Evolutionary conservation across 2,329 filamentous ascomycete genomes (phyloP).

Genomic region (Cladosporium velox): DNA sequence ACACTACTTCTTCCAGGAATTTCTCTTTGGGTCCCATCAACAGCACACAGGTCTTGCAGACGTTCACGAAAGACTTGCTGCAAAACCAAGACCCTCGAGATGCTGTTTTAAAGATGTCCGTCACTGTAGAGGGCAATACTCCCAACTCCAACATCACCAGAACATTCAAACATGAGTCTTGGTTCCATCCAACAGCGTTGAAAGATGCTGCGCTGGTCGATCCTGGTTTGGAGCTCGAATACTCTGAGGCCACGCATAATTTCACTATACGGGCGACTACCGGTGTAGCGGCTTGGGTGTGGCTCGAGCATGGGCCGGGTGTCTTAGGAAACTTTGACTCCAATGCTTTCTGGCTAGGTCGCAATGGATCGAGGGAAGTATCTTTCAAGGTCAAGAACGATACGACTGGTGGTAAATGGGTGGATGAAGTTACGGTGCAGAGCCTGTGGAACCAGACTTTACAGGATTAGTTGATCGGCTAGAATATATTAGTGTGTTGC

Average conservation of each 20-base stretch:
- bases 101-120: conserved; percentile 47
- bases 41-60: conserved; percentile 50
- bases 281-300: conserved; percentile 57
- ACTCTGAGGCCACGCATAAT: conserved; percentile 34
- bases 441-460: conserved; percentile 55
- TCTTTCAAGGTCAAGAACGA: conserved; percentile 51
- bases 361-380: conserved; percentile 49
- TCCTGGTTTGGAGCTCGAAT: conserved; percentile 48
- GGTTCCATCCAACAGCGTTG: conserved; percentile 52
- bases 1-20: conserved; percentile 33
- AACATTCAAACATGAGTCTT: conserved; percentile 54
- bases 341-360: conserved; percentile 55
- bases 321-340: conserved; percentile 55
- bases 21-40: conserved; percentile 56
- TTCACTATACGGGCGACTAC: conserved; percentile 53
- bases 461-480: conserved; percentile 7
- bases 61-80: conserved; percentile 37
- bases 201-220: conserved; percentile 51
- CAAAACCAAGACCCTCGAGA: conserved; percentile 40
- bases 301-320: conserved; percentile 55
- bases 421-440: conserved; percentile 50
- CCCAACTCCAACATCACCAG: conserved; percentile 47
- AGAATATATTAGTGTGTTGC: neutral
- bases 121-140: conserved; percentile 48
- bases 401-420: conserved; percentile 48